A percentile compares a stretch with the other conserved stretches of the same genome.
phyloP scores from a whole-genome alignment of 2,329 filamentous ascomycete genomes.

The Ceratocystiopsis sp. region DNA sequence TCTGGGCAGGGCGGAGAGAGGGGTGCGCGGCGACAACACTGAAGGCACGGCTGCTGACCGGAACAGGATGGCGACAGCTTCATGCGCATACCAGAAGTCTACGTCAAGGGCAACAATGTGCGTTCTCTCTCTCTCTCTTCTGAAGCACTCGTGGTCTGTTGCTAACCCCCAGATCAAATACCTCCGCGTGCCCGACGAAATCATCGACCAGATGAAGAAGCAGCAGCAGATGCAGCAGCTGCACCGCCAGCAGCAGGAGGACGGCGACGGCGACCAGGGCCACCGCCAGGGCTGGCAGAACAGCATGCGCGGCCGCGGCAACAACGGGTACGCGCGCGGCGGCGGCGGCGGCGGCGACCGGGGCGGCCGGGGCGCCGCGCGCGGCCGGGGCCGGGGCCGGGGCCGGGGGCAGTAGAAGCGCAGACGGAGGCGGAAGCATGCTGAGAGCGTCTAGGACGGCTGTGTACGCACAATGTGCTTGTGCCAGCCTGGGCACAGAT shows the following conservation, averaged over 20 bases:
- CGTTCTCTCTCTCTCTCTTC: constrained; percentile 16
- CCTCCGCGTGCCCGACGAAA: constrained; percentile 87
- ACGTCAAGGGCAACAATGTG: constrained; percentile 95
- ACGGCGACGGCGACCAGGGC: constrained; percentile 44
- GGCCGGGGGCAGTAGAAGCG: constrained; percentile 13
- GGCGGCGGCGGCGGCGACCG: constrained; percentile 31
- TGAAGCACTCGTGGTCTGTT: neutral
- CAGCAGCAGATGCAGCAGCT: constrained; percentile 66
- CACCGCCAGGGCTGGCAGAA: constrained; percentile 28
- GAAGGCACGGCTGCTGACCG: no score
- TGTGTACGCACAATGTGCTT: no score
- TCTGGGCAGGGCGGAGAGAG: neutral
- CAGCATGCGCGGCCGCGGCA: constrained; percentile 41
- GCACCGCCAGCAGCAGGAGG: constrained; percentile 26
- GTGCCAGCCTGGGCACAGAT: no score
- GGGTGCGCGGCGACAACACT: no score
- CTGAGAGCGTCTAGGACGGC: no score
- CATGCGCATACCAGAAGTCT: constrained; percentile 78
- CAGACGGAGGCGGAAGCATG: no score
- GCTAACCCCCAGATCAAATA: constrained; percentile 69
- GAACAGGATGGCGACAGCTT: constrained; percentile 78
- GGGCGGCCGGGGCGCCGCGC: constrained; percentile 34
- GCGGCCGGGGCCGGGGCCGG: constrained; percentile 23
- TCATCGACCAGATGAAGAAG: constrained; percentile 86
- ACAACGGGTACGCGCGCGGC: constrained; percentile 33